Percentiles rank a stretch among this genome's conserved stretches.
phyloP scores from a whole-genome alignment of 331 rosid species.

The Quercus phellos region DNA sequence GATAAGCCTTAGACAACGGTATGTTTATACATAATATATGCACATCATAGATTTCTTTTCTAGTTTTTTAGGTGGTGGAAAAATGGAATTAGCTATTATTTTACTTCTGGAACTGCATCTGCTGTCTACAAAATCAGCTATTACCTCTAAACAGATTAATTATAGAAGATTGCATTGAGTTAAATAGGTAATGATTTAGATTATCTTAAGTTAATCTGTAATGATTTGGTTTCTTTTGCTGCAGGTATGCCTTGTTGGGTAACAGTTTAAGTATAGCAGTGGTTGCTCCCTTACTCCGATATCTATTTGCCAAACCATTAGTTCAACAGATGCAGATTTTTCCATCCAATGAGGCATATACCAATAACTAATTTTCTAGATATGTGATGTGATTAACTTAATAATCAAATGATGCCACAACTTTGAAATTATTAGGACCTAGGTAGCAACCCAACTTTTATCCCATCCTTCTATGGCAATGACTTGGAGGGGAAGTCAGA shows the following conservation, averaged over 20 bases:
- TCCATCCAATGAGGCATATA: neutral
- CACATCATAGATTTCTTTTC: neutral
- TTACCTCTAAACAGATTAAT: neutral
- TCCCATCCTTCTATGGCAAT: neutral
- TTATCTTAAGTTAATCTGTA: neutral
- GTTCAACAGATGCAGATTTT: neutral
- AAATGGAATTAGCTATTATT: neutral
- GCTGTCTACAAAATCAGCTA: neutral
- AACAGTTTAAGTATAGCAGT: slow-evolving; percentile 85
- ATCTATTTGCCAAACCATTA: slow-evolving; percentile 53
- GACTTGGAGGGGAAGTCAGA: neutral
- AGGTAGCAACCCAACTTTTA: neutral
- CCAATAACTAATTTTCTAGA: neutral
- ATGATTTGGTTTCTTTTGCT: slow-evolving; percentile 4
- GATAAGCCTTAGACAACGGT: slow-evolving; percentile 85
- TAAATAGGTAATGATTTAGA: neutral
- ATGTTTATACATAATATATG: neutral
- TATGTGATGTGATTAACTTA: neutral
- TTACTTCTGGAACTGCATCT: neutral
- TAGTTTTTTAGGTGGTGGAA: neutral
- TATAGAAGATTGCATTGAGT: neutral
- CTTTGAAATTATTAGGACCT: neutral
- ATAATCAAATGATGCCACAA: neutral
- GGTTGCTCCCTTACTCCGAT: slow-evolving; percentile 71
- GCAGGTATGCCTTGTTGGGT: slow-evolving; percentile 88